Conservation (phyloP, 164 flowering plant species). For the Umbilicus rupestris region DNA sequence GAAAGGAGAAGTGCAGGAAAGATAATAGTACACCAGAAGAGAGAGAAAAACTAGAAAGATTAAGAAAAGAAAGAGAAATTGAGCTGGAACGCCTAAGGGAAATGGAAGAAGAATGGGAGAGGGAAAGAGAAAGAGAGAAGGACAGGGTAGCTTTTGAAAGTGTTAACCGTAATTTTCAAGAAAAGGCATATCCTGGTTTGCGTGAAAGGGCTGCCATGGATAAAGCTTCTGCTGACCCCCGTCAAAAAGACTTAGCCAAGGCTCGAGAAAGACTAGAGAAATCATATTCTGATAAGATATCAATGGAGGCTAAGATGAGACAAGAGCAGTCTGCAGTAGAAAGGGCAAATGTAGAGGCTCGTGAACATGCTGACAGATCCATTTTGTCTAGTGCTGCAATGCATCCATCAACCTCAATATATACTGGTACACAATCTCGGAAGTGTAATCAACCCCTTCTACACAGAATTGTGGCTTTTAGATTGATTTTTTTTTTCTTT, state of each 20-base stretch:
- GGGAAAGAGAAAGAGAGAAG: constrained; percentile 62
- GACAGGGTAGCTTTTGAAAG: constrained; percentile 56
- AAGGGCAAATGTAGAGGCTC: constrained; percentile 37
- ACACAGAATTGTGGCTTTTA: not conserved
- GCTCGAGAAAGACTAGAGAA: constrained; percentile 36
- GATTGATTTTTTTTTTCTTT: no score
- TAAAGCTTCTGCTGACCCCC: constrained; percentile 26
- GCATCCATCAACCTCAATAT: constrained; percentile 18
- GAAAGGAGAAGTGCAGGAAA: constrained; percentile 21
- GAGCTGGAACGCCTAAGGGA: constrained; percentile 31
- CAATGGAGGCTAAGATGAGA: constrained; percentile 26
- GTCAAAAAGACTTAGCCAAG: constrained; percentile 26
- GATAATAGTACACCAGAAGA: constrained; percentile 18
- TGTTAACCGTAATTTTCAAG: constrained; percentile 31
- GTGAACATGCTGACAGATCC: constrained; percentile 34
- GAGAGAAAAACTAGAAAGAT: constrained; percentile 27
- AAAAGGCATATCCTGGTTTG: constrained; percentile 23
- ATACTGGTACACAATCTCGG: constrained; percentile 20
- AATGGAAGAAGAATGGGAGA: constrained; percentile 52
- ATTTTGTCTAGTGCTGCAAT: constrained; percentile 15
- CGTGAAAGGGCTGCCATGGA: constrained; percentile 32
- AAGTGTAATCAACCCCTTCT: not conserved
- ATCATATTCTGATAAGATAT: constrained; percentile 20
- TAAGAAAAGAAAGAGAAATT: constrained; percentile 27
- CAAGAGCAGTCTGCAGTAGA: constrained; percentile 38